Evolutionary conservation across 2,329 filamentous ascomycete genomes (phyloP).

Genomic region (Harringtonia aguacate): DNA sequence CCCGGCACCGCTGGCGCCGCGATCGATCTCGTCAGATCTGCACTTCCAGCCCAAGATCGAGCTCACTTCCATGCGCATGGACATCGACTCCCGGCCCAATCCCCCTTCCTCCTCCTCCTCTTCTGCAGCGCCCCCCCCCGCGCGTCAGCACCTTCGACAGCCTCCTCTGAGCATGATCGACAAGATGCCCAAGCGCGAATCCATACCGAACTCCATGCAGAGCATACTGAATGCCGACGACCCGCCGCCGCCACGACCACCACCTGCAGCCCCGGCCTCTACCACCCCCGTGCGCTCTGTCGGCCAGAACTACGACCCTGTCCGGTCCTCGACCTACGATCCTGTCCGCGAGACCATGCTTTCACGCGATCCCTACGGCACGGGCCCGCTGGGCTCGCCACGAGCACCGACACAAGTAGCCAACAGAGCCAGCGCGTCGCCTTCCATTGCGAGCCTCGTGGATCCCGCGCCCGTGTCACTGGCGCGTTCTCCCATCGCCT

Average conservation of each 20-base stretch:
- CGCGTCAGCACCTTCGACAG: constrained; percentile 7
- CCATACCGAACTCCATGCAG: constrained; percentile 40
- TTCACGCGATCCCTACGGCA: constrained; percentile 35
- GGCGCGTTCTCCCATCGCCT: constrained; percentile 19
- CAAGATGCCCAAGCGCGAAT: constrained; percentile 41
- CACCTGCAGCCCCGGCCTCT: constrained; percentile 12
- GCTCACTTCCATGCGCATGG: constrained; percentile 25
- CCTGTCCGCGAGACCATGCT: constrained; percentile 53
- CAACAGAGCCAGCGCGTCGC: constrained; percentile 76
- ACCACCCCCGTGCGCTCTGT: constrained; percentile 48
- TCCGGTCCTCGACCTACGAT: constrained; percentile 63
- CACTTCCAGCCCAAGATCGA: constrained; percentile 20
- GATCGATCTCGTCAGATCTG: constrained; percentile 5
- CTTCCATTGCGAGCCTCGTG: constrained; percentile 83
- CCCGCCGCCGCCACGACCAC: constrained; percentile 31
- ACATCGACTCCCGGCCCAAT: constrained; percentile 17
- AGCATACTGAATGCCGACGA: constrained; percentile 45
- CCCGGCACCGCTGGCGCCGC: constrained; percentile 1
- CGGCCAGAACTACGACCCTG: constrained; percentile 82
- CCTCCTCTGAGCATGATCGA: constrained; percentile 20
- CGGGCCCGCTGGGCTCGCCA: constrained; percentile 39
- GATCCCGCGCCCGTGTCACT: constrained; percentile 47
- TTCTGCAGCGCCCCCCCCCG: constrained; percentile 9
- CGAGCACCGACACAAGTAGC: constrained; percentile 30
- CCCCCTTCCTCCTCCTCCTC: constrained; percentile 14